Percentiles rank a stretch among this genome's conserved stretches.
Evolutionary conservation across 176 grass and related monocot species (phyloP).

Genomic region (Urochloa ruziziensis): DNA sequence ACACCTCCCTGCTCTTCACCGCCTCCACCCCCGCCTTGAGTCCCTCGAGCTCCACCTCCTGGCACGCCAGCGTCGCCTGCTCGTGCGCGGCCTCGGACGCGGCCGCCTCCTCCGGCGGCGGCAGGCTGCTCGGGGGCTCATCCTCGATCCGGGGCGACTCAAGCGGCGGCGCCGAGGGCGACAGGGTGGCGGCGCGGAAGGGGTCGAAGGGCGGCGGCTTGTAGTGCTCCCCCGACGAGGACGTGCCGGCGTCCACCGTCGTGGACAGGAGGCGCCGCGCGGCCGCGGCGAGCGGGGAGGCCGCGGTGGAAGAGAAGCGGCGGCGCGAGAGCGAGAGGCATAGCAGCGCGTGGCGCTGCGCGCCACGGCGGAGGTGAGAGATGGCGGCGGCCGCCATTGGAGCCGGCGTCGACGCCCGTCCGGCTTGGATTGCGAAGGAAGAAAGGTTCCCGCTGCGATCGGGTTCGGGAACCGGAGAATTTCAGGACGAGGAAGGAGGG

Average conservation of each 20-base stretch:
- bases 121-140: background rate
- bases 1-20: slow-evolving; percentile 52
- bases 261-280: slow-evolving; percentile 50
- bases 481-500: background rate
- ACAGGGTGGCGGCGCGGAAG: slow-evolving; percentile 39
- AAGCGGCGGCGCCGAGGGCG: slow-evolving; percentile 32
- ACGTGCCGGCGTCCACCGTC: slow-evolving; percentile 22
- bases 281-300: background rate
- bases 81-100: slow-evolving; percentile 21
- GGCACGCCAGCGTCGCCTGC: slow-evolving; percentile 24
- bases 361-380: slow-evolving; percentile 47
- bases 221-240: slow-evolving; percentile 26
- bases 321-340: slow-evolving; percentile 37
- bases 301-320: slow-evolving; percentile 21
- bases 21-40: slow-evolving; percentile 46
- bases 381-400: slow-evolving; percentile 44
- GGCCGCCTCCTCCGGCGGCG: slow-evolving; percentile 15
- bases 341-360: slow-evolving; percentile 35
- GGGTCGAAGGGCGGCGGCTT: slow-evolving; percentile 56
- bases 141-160: slow-evolving; percentile 49
- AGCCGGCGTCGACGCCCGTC: slow-evolving; percentile 12
- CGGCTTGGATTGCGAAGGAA: slow-evolving; percentile 36
- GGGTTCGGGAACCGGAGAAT: background rate
- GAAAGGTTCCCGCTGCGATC: slow-evolving; percentile 9
- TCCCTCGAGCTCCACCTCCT: slow-evolving; percentile 25